A percentile compares a stretch with the other conserved stretches of the same genome.
Conservation (phyloP, 805 yeast genomes). For the Danielia reshetovae region DNA sequence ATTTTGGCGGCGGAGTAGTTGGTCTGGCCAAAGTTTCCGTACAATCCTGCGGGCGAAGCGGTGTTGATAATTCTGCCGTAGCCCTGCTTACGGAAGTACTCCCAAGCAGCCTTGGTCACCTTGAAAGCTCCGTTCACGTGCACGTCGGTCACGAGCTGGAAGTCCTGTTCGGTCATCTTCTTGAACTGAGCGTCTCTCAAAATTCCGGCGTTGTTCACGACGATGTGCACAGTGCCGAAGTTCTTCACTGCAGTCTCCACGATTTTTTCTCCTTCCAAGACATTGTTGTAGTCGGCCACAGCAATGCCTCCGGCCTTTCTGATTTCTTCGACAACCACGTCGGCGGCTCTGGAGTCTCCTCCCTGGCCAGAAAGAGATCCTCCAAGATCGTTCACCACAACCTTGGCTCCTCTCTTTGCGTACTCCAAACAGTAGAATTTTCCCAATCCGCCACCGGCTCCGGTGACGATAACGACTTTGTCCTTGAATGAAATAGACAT, state of each 20-base stretch:
- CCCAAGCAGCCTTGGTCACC: conserved; percentile 90
- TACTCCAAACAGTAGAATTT: conserved; percentile 80
- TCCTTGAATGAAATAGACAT: conserved; percentile 52
- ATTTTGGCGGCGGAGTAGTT: conserved; percentile 93
- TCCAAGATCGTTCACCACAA: conserved; percentile 92
- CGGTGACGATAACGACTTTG: conserved; percentile 89
- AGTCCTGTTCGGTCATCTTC: conserved; percentile 80
- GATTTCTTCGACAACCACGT: conserved; percentile 84
- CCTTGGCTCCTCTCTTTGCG: conserved; percentile 90
- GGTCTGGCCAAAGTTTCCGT: conserved; percentile 95
- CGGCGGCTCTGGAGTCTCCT: conserved; percentile 72
- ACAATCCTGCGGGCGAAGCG: conserved; percentile 96
- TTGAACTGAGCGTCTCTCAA: conserved; percentile 82
- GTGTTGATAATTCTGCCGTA: conserved; percentile 90
- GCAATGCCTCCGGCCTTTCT: conserved; percentile 74
- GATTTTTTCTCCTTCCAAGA: conserved; percentile 78
- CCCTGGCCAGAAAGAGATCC: conserved; percentile 77
- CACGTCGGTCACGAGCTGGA: conserved; percentile 74
- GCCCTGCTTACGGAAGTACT: conserved; percentile 74
- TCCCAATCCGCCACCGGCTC: conserved; percentile 98
- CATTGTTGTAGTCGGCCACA: conserved; percentile 91
- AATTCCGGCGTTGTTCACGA: conserved; percentile 94
- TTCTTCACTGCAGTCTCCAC: conserved; percentile 79
- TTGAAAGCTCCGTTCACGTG: conserved; percentile 88
- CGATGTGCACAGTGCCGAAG: conserved; percentile 84